These are phyloP conservation scores for Citrus cavaleriei DNA, from an alignment of 345 rosid genomes.

Conservation along the genomic window DNA sequence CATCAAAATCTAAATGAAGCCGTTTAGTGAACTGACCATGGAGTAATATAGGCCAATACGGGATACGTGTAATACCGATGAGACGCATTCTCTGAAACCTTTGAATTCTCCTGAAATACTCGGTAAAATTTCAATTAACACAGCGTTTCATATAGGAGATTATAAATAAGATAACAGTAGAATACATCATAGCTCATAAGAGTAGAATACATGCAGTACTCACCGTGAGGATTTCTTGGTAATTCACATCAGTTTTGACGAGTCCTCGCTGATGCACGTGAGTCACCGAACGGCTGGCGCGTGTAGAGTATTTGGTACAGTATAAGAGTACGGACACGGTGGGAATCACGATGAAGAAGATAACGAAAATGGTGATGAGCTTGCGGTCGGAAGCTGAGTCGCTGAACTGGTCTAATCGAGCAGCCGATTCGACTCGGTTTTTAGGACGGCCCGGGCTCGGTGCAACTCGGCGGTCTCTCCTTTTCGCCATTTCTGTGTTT, in stretches of 20 bases:
- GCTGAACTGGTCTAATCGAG: constrained; percentile 17
- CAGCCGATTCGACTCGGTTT: constrained; percentile 20
- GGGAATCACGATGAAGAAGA: constrained; percentile 70
- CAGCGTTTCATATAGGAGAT: not conserved
- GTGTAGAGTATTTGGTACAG: constrained; percentile 44
- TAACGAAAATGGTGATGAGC: constrained; percentile 44
- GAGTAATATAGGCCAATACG: constrained; percentile 74
- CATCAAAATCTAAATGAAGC: not conserved
- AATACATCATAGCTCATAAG: not conserved
- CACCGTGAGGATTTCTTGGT: constrained; percentile 66
- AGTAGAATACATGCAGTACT: constrained; percentile 13
- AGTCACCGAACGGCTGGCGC: constrained; percentile 19
- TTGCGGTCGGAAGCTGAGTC: constrained; percentile 52
- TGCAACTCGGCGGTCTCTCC: constrained; percentile 52
- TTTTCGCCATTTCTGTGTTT: constrained; percentile 51
- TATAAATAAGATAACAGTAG: not conserved
- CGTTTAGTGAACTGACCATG: constrained; percentile 47
- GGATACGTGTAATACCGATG: constrained; percentile 56
- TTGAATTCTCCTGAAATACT: constrained; percentile 60
- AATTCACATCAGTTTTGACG: constrained; percentile 47
- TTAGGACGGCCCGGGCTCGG: constrained; percentile 33
- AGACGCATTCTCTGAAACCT: constrained; percentile 49
- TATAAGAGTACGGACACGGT: constrained; percentile 56
- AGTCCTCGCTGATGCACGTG: constrained; percentile 34
- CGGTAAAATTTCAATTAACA: constrained; percentile 4